Conservation (phyloP, 108 stramenopile genomes). For the Aurantiochytrium sp. region DNA sequence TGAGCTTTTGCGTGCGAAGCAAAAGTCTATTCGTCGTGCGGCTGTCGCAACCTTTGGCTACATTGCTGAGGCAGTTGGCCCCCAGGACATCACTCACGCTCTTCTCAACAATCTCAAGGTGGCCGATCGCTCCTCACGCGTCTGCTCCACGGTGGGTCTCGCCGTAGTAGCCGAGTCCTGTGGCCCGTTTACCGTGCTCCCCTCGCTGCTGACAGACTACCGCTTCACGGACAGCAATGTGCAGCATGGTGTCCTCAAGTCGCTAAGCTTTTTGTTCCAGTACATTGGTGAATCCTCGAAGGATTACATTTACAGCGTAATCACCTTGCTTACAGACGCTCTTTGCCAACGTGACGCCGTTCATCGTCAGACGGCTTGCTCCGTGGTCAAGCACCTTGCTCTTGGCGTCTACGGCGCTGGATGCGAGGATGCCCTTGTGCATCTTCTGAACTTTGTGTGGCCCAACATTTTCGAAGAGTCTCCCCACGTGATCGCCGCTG, state of each 20-base stretch:
- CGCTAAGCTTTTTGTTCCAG: constrained; percentile 97
- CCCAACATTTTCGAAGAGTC: constrained; percentile 96
- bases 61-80: constrained; percentile 97
- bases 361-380: constrained; percentile 94
- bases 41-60: constrained; percentile 98
- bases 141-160: constrained; percentile 97
- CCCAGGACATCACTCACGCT: constrained; percentile 95
- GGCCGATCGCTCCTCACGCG: constrained; percentile 94
- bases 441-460: constrained; percentile 95
- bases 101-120: constrained; percentile 96
- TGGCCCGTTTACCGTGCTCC: constrained; percentile 96
- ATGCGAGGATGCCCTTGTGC: constrained; percentile 92
- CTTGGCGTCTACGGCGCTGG: constrained; percentile 89
- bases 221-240: constrained; percentile 96
- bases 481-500: constrained; percentile 93
- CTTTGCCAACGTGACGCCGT: constrained; percentile 97
- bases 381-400: constrained; percentile 91
- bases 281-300: constrained; percentile 99
- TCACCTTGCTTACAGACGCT: constrained; percentile 92
- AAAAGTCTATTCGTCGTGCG: constrained; percentile 91
- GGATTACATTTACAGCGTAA: constrained; percentile 97
- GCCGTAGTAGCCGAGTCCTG: constrained; percentile 99
- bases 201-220: constrained; percentile 98
- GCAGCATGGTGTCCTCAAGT: constrained; percentile 98
- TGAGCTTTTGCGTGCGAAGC: constrained; percentile 95